A percentile compares a stretch with the other conserved stretches of the same genome.
phyloP scores from a whole-genome alignment of 1,284 basidiomycete genomes.

The Cerioporus squamosus region DNA sequence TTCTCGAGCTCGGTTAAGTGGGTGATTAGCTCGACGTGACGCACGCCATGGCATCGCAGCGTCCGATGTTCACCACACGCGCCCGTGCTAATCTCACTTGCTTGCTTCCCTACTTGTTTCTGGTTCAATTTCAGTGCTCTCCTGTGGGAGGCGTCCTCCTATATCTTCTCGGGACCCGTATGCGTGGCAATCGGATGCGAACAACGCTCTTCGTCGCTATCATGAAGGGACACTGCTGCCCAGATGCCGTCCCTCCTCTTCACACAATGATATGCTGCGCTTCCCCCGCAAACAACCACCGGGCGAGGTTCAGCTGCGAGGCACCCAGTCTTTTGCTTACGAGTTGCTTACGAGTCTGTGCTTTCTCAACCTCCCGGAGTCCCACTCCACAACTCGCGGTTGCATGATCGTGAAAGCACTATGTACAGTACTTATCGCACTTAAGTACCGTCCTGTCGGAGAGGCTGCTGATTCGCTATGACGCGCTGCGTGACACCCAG shows the following conservation, averaged over 20 bases:
- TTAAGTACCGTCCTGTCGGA: background rate
- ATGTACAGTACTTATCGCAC: background rate
- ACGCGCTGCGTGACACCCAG: conserved; percentile 2
- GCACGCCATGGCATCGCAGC: background rate
- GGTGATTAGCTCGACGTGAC: background rate
- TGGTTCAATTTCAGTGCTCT: no score
- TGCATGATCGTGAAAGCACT: background rate
- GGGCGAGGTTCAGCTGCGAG: background rate
- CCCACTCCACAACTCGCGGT: conserved; percentile 8
- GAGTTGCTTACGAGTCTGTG: conserved; percentile 1
- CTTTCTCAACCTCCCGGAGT: background rate
- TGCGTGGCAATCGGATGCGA: no score
- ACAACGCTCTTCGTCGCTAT: no score
- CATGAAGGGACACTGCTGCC: background rate
- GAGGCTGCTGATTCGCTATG: background rate
- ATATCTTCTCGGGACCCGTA: no score
- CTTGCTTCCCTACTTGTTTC: no score
- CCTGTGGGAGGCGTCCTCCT: no score
- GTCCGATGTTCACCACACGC: no score
- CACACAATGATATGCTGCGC: conserved; percentile 12
- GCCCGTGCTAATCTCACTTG: no score
- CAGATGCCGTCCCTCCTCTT: background rate
- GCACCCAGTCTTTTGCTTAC: background rate
- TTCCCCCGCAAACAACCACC: background rate
- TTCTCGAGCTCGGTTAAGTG: background rate